Evolutionary conservation across 2,329 filamentous ascomycete genomes (phyloP), one percentile per base, ranked within the genome.

Genomic region (Penicillium psychrosexuale): DNA sequence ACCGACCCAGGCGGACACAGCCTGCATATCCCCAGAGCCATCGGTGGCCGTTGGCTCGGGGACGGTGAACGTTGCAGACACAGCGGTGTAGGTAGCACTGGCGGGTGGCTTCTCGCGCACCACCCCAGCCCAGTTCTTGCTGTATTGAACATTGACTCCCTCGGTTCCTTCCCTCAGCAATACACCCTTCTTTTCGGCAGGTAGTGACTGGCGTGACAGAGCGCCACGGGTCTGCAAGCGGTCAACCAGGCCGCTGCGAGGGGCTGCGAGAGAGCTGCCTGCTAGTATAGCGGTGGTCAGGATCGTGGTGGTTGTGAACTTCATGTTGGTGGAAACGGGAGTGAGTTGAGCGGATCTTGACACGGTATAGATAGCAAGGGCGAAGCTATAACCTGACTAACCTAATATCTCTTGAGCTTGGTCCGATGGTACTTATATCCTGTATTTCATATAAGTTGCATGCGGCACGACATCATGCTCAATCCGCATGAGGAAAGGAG

Each of bases 81-180:
- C 69, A 2, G 65, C 64, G 6, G 75, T 83, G 70, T 80, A 84
- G 50, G 76, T 77, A 8, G 73, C 76, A 40, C 77, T 77, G 0
- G 66, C 51, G 12, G 69, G 69, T n/a, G 70, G 68, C 3, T 66
- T 22, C 33, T 78, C 78, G 48, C 82, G 75, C 8, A 84, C 80
- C 0, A 81, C 81, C 33, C 84, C 84, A 8, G 82, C 79, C 83
- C 83, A 85, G 74, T 85, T 85, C 63, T 71, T 73, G 56, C 73
- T 78, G 73, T 84, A 84, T 30, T 77, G 63, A 27, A 80, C 76
- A 15, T 81, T 65, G 45, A 72, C 68, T 11, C 54, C 53, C 0
- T 53, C 40, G 11, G 44, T 51, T n/a, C 42, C 60, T 3, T 57
- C 58, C 24, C 57, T 61, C 19, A 58, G 47, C 4, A 61, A 50